Evolutionary conservation across 2,329 filamentous ascomycete species (phyloP).

Genomic region (Helicocarpus griseus): DNA sequence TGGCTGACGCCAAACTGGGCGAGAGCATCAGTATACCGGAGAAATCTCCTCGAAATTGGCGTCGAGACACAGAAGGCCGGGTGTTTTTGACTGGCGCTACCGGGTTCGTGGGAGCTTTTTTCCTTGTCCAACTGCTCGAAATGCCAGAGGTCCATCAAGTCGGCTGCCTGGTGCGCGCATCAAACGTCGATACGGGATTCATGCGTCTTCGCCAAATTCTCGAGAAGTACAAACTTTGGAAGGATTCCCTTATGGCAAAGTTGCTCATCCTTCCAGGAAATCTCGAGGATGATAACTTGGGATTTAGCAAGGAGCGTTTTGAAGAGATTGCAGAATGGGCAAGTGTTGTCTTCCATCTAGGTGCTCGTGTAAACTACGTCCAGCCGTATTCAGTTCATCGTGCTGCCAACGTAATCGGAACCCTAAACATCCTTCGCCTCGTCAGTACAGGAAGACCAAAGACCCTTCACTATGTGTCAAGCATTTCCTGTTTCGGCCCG

Average conservation of each 20-base stretch:
- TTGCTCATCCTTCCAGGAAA: conserved; percentile 42
- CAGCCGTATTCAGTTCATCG: conserved; percentile 59
- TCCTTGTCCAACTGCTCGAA: conserved; percentile 59
- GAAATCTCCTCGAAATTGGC: conserved; percentile 11
- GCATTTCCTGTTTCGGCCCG: conserved; percentile 17
- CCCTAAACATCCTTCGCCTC: conserved; percentile 59
- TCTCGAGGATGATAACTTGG: conserved; percentile 56
- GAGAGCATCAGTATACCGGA: conserved; percentile 7
- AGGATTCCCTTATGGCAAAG: conserved; percentile 6
- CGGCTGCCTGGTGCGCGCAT: conserved; percentile 62
- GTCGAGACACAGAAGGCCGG: conserved; percentile 15
- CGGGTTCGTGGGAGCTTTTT: conserved; percentile 69
- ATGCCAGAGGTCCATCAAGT: conserved; percentile 45
- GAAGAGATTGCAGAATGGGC: conserved; percentile 25
- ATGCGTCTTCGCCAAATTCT: conserved; percentile 37
- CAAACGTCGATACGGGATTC: conserved; percentile 31
- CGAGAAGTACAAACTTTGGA: conserved; percentile 33
- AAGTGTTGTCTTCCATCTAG: conserved; percentile 60
- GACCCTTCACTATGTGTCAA: conserved; percentile 18
- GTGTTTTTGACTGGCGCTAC: conserved; percentile 76
- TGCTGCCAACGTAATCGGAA: conserved; percentile 62
- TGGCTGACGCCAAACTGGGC: conserved; percentile 13
- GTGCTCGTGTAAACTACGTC: conserved; percentile 65
- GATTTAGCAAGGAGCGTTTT: conserved; percentile 44
- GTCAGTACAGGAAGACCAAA: conserved; percentile 40